These are phyloP conservation scores for Globisporangium irregulare DNA, from an alignment of 352 stramenopile genomes.

Conservation along the genomic window DNA sequence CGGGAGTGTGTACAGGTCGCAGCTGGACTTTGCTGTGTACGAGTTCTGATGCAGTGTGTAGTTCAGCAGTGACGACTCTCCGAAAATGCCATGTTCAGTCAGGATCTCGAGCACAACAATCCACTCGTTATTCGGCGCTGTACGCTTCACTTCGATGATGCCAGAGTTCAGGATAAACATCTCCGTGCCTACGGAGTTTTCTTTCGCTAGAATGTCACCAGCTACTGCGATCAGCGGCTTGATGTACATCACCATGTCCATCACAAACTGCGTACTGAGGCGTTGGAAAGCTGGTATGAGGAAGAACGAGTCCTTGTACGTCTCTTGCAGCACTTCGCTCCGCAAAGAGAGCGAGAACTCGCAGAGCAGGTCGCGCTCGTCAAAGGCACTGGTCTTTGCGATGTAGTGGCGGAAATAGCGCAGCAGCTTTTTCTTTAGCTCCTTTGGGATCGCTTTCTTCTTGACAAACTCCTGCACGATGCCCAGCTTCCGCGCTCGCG, in stretches of 20 bases:
- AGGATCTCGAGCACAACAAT: constrained; percentile 76
- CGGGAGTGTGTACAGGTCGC: constrained; percentile 71
- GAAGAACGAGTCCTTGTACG: constrained; percentile 75
- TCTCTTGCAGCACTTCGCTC: constrained; percentile 71
- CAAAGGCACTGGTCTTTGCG: constrained; percentile 68
- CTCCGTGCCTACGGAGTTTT: constrained; percentile 65
- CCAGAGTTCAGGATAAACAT: constrained; percentile 84
- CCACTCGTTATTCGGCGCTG: constrained; percentile 47
- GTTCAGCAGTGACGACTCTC: constrained; percentile 63
- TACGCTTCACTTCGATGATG: constrained; percentile 67
- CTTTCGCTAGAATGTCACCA: constrained; percentile 58
- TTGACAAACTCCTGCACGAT: constrained; percentile 65
- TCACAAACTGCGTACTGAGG: constrained; percentile 73
- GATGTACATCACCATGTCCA: constrained; percentile 87
- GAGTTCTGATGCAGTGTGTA: constrained; percentile 77
- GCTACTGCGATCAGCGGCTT: constrained; percentile 73
- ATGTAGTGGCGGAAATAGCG: constrained; percentile 84
- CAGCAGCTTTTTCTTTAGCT: constrained; percentile 46
- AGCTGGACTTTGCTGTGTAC: constrained; percentile 66
- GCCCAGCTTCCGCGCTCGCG: constrained; percentile 49
- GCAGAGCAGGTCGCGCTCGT: constrained; percentile 70
- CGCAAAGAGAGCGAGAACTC: constrained; percentile 77
- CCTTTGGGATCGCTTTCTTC: constrained; percentile 55
- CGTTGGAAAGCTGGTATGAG: constrained; percentile 65
- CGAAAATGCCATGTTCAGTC: constrained; percentile 65